phyloP scores from a whole-genome alignment of 2,329 filamentous ascomycete species.

The Microdochium bolleyi region DNA sequence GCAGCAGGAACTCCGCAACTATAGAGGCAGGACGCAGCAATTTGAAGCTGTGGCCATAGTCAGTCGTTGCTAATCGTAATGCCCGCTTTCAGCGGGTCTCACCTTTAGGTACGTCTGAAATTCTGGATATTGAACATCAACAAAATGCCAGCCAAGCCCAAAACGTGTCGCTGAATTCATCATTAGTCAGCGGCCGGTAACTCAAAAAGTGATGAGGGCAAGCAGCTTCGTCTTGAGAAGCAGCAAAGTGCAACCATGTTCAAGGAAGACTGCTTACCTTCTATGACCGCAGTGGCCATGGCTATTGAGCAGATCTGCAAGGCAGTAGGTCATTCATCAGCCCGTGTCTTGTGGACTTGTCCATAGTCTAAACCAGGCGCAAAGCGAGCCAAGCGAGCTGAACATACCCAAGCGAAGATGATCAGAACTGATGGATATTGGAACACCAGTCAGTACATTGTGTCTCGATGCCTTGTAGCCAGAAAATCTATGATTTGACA shows the following conservation, averaged over 20 bases:
- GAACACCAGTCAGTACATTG: neutral
- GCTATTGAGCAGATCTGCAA: conserved; percentile 5
- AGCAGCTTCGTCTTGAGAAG: neutral
- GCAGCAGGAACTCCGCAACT: conserved; percentile 19
- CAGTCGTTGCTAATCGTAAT: neutral
- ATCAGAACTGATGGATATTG: conserved; percentile 6
- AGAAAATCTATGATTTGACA: neutral
- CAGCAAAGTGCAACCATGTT: neutral
- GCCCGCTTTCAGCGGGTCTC: neutral
- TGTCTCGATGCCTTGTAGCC: neutral
- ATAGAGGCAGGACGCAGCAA: conserved; percentile 16
- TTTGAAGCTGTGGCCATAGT: conserved; percentile 4
- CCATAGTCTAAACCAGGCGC: neutral
- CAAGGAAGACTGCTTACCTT: neutral
- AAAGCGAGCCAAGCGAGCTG: neutral
- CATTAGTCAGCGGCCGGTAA: neutral
- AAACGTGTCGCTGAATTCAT: neutral
- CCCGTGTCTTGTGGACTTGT: neutral
- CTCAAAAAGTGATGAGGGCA: neutral
- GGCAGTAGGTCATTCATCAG: conserved; percentile 5
- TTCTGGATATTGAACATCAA: neutral
- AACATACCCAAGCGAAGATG: conserved; percentile 10
- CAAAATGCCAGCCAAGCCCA: neutral
- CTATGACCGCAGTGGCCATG: neutral
- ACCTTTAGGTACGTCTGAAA: neutral